Conservation (phyloP, 1,284 basidiomycete species). For the Boletus sp. region DNA sequence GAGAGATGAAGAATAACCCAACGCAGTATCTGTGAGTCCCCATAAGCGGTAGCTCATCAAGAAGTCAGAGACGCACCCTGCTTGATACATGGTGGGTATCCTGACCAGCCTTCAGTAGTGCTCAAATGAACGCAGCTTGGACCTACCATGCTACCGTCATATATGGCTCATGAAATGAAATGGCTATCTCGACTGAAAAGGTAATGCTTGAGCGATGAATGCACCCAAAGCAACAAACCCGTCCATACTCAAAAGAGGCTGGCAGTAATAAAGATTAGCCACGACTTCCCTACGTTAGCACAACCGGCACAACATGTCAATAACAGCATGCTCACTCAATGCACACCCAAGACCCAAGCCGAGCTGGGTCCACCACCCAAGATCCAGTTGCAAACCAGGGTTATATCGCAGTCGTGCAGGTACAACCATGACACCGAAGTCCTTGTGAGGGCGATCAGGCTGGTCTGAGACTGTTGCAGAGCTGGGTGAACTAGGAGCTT, state of each 20-base stretch:
- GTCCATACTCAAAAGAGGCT: conserved; percentile 60
- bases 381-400: conserved; percentile 51
- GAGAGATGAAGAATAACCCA: conserved; percentile 60
- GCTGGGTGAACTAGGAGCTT: not conserved
- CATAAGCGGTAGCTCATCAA: not conserved
- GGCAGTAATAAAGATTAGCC: conserved; percentile 70
- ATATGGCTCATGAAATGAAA: conserved; percentile 54
- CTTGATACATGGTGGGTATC: conserved; percentile 48
- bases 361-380: conserved; percentile 55
- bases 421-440: conserved; percentile 64
- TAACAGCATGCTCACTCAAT: conserved; percentile 36
- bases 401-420: conserved; percentile 57
- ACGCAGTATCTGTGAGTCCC: conserved; percentile 44
- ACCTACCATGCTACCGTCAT: conserved; percentile 50
- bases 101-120: conserved; percentile 26
- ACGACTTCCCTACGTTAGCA: conserved; percentile 37
- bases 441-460: conserved; percentile 22
- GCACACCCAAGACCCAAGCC: conserved; percentile 67
- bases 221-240: not conserved
- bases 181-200: conserved; percentile 48
- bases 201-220: conserved; percentile 3
- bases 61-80: conserved; percentile 35
- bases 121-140: not conserved
- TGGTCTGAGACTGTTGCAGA: not conserved
- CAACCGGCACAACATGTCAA: conserved; percentile 23